Evolutionary conservation across 768 basidiomycete species (phyloP), one percentile per base, ranked within the genome.

Genomic region (Botryobasidium botryosum): DNA sequence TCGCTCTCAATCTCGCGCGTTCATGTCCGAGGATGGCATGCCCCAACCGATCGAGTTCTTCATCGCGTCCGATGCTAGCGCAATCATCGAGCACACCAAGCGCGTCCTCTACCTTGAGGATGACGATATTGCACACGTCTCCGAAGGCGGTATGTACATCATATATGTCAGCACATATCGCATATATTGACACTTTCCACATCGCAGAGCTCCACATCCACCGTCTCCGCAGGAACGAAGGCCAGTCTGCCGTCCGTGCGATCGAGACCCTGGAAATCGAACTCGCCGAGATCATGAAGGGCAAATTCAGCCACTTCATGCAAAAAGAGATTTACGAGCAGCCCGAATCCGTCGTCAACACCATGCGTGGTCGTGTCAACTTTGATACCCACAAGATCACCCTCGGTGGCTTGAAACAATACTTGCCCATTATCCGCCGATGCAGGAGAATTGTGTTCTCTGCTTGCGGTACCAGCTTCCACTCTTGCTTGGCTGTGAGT

Each of bases 221-320:
- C 67, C 88, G 94, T 54, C 77, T 97, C 48, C 86, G 94, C 53
- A 78, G 86, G 59, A 77, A 83, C 53, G 87, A 86, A 51, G 40
- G 40, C 8, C 77, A 26, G 58, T 66, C 65, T 10, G 62, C 84
- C 21, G 92, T 88, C 27, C 84, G 94, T 53, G 87, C 75, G 52
- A 97, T 99, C 62, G 94, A 97, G 68, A 94, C 90, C 4, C 77
- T 99, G 54, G 94, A 97, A 65, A 77, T 99, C 52, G 94, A 99
- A 64, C 75, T 99, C 37, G 92, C 92, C n/a, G 94, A 92, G 53
- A 97, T 99, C 67, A 97, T 97, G 94, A 99, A 99, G 72, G 94
- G 94, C 59, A 87, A 90, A 63, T 99, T 97, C 61, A 87, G 87
- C 59, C 91, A 92, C 59, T 99, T 99, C 68, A 99, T 99, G 94